These are phyloP conservation scores for Kwoniella mangroviensis DNA, from an alignment of 768 basidiomycete species.

Conservation along the genomic window DNA sequence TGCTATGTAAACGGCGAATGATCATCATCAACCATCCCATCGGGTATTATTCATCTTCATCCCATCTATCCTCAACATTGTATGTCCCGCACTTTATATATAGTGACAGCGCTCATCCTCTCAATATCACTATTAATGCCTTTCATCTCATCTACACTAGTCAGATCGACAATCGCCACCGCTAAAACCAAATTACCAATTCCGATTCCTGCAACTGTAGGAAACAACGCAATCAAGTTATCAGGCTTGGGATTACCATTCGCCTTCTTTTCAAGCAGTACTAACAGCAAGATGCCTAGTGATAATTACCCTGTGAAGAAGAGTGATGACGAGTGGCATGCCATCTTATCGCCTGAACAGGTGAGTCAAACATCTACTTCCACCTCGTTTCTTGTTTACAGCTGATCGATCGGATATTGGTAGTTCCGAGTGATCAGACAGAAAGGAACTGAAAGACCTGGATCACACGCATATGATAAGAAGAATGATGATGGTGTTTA, in stretches of 20 bases:
- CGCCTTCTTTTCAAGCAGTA: constrained; percentile 33
- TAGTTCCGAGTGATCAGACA: constrained; percentile 83
- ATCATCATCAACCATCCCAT: neutral
- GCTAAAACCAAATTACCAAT: constrained; percentile 18
- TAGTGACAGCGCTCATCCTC: constrained; percentile 8
- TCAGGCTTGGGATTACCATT: constrained; percentile 42
- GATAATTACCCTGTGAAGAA: constrained; percentile 58
- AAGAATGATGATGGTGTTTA: constrained; percentile 71
- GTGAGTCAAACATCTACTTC: constrained; percentile 60
- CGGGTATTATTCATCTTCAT: neutral
- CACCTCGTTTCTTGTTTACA: neutral
- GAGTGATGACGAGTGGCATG: constrained; percentile 81
- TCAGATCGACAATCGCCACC: constrained; percentile 23
- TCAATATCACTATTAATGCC: constrained; percentile 32
- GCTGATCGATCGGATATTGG: constrained; percentile 16
- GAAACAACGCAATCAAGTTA: constrained; percentile 21
- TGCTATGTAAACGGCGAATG: neutral
- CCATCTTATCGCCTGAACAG: constrained; percentile 78
- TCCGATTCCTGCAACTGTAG: neutral
- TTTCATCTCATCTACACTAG: constrained; percentile 26
- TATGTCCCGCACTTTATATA: neutral
- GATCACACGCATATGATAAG: constrained; percentile 80
- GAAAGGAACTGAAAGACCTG: constrained; percentile 83
- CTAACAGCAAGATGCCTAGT: constrained; percentile 13
- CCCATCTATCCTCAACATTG: neutral